Evolutionary conservation across 2,329 filamentous ascomycete species (phyloP).

Genomic region (Scytalidium sp.): DNA sequence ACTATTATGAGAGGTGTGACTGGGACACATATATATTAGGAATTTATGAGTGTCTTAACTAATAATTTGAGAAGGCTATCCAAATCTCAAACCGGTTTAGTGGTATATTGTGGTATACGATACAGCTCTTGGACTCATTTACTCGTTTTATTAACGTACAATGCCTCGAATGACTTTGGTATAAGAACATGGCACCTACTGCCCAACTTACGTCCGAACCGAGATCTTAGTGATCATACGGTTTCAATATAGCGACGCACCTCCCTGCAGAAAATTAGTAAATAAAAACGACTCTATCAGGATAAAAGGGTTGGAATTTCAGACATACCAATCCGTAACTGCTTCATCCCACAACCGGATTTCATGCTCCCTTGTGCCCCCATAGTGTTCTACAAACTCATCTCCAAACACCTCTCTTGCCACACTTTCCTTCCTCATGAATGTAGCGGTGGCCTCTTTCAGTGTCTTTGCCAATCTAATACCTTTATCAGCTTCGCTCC

Average conservation of each 20-base stretch:
- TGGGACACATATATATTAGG: too few species aligned
- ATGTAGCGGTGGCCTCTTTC: slow-evolving; percentile 77
- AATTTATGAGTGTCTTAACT: too few species aligned
- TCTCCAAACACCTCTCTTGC: slow-evolving; percentile 94
- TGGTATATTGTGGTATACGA: too few species aligned
- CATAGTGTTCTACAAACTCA: slow-evolving; percentile 93
- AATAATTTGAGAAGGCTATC: too few species aligned
- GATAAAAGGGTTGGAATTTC: neutral
- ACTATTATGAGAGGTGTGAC: too few species aligned
- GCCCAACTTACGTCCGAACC: too few species aligned
- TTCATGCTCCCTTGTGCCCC: slow-evolving; percentile 89
- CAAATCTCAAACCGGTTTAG: too few species aligned
- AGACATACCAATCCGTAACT: slow-evolving; percentile 88
- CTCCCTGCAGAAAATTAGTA: slow-evolving; percentile 52
- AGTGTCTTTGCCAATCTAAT: slow-evolving; percentile 78
- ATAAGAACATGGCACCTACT: too few species aligned
- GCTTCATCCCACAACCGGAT: slow-evolving; percentile 89
- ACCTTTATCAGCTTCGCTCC: slow-evolving; percentile 67
- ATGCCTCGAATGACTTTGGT: neutral
- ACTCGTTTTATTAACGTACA: neutral
- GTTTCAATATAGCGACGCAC: slow-evolving; percentile 76
- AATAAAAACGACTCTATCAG: neutral
- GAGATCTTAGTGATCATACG: slow-evolving; percentile 17
- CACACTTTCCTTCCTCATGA: slow-evolving; percentile 75
- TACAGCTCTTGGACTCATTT: too few species aligned